Evolutionary conservation across 192 early-diverging fungal genomes (phyloP).

Genomic region (Kappamyces sp.): DNA sequence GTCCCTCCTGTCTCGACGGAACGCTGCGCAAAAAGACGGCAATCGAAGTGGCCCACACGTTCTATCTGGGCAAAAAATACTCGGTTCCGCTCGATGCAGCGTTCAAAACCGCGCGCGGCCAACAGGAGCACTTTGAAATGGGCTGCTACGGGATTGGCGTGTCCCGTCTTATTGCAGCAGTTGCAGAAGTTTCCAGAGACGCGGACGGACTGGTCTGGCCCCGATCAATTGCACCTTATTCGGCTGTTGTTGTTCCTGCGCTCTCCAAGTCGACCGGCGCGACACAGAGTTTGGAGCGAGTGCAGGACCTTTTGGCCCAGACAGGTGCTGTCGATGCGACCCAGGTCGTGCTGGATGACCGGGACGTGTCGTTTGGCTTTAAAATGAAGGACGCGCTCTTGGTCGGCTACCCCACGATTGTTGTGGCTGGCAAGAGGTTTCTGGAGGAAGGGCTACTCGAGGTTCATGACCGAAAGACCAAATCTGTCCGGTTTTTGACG

Average conservation of each 20-base stretch:
- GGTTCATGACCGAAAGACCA: constrained; percentile 16
- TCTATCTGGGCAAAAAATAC: constrained; percentile 85
- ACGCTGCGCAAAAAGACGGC: constrained; percentile 34
- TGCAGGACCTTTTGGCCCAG: too few relatives aligned
- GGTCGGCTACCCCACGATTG: constrained; percentile 74
- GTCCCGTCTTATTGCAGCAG: constrained; percentile 74
- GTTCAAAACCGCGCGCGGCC: constrained; percentile 34
- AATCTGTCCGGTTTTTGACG: not conserved
- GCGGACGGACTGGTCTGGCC: constrained; percentile 77
- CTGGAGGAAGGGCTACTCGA: constrained; percentile 25
- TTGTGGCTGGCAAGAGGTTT: constrained; percentile 62
- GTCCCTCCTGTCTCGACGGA: constrained; percentile 22
- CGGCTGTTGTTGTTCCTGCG: constrained; percentile 20
- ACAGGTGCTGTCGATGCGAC: not conserved
- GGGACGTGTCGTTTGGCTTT: constrained; percentile 60
- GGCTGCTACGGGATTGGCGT: constrained; percentile 90
- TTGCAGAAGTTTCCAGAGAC: constrained; percentile 65
- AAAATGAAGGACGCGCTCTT: constrained; percentile 77
- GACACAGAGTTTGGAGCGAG: too few relatives aligned
- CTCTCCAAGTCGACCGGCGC: constrained; percentile 2
- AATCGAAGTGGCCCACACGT: constrained; percentile 87
- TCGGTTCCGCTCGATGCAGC: constrained; percentile 63
- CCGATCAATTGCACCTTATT: constrained; percentile 67
- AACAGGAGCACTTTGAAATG: constrained; percentile 63
- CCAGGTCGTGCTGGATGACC: constrained; percentile 25